These are phyloP conservation scores for Peziza echinospora DNA, from an alignment of 495 filamentous ascomycete genomes.

Conservation along the genomic window DNA sequence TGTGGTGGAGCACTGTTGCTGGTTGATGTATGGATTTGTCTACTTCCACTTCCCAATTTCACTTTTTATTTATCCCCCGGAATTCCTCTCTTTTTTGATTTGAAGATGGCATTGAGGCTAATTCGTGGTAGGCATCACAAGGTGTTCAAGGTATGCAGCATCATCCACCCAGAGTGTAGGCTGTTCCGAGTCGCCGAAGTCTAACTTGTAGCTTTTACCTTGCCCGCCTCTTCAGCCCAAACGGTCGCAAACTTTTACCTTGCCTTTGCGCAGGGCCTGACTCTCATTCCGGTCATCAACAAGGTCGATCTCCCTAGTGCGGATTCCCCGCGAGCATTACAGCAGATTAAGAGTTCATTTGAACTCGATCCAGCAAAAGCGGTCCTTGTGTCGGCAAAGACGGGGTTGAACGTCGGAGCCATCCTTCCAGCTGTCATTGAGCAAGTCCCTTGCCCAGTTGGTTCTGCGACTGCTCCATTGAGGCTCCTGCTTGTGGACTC, in stretches of 20 bases:
- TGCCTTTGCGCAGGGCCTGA: slow-evolving; percentile 74
- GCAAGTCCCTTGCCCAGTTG: slow-evolving; percentile 40
- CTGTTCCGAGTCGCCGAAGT: too few relatives aligned
- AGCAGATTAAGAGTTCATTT: slow-evolving; percentile 66
- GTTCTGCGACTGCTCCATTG: slow-evolving; percentile 35
- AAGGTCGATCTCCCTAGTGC: slow-evolving; percentile 84
- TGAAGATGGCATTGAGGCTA: too few relatives aligned
- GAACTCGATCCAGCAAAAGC: slow-evolving; percentile 67
- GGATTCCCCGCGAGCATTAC: slow-evolving; percentile 61
- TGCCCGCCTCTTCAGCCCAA: slow-evolving; percentile 9
- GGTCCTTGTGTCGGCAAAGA: slow-evolving; percentile 80
- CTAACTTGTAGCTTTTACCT: too few relatives aligned
- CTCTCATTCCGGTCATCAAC: slow-evolving; percentile 80
- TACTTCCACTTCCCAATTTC: too few relatives aligned
- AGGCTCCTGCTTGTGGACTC: slow-evolving; percentile 83
- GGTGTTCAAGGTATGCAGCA: slow-evolving; percentile 18
- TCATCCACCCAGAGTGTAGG: too few relatives aligned
- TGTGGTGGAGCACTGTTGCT: slow-evolving; percentile 84
- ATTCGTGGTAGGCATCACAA: slow-evolving; percentile 10
- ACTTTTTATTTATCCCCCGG: too few relatives aligned
- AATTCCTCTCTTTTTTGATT: too few relatives aligned
- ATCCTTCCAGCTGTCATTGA: slow-evolving; percentile 71
- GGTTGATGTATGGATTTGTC: slow-evolving; percentile 85
- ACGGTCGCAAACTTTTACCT: slow-evolving; percentile 89
- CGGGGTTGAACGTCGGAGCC: slow-evolving; percentile 60